These are phyloP conservation scores for Breynia disticha DNA, from an alignment of 441 rosid species.

Conservation along the genomic window DNA sequence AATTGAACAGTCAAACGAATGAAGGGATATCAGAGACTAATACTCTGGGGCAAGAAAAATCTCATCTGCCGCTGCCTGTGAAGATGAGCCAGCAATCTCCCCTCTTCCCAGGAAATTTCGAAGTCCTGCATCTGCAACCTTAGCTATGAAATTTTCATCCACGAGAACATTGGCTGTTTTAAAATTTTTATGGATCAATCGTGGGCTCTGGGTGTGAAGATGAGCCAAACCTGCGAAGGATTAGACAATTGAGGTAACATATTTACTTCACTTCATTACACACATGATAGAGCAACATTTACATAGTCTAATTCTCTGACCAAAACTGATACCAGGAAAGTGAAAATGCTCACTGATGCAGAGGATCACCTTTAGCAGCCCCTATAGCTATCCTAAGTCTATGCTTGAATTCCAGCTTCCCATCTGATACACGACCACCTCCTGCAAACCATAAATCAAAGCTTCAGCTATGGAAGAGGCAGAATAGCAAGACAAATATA, in stretches of 20 bases:
- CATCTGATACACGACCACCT: conserved; percentile 30
- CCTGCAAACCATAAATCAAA: conserved; percentile 24
- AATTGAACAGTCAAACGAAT: not conserved
- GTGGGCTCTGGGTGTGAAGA: conserved; percentile 49
- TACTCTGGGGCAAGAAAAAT: conserved; percentile 90
- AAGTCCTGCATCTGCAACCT: conserved; percentile 54
- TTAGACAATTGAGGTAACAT: conserved; percentile 14
- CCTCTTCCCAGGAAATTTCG: conserved; percentile 56
- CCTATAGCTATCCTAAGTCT: conserved; percentile 58
- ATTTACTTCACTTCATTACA: conserved; percentile 14
- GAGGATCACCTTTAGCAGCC: conserved; percentile 79
- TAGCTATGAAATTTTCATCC: conserved; percentile 49
- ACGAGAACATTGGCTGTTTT: conserved; percentile 65
- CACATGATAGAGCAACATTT: conserved; percentile 9
- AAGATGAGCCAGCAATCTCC: conserved; percentile 71
- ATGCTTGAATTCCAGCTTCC: conserved; percentile 55
- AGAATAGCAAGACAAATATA: not conserved
- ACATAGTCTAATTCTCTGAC: conserved; percentile 10
- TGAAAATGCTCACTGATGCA: conserved; percentile 78
- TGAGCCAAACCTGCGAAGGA: conserved; percentile 47
- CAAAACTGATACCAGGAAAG: conserved; percentile 31
- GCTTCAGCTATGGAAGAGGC: not conserved
- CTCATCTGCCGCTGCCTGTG: conserved; percentile 60
- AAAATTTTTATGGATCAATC: conserved; percentile 59
- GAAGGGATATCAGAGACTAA: conserved; percentile 4